These are phyloP conservation scores for Yamadazyma conglobata DNA, from an alignment of 1,139 yeast species.

Conservation along the genomic window DNA sequence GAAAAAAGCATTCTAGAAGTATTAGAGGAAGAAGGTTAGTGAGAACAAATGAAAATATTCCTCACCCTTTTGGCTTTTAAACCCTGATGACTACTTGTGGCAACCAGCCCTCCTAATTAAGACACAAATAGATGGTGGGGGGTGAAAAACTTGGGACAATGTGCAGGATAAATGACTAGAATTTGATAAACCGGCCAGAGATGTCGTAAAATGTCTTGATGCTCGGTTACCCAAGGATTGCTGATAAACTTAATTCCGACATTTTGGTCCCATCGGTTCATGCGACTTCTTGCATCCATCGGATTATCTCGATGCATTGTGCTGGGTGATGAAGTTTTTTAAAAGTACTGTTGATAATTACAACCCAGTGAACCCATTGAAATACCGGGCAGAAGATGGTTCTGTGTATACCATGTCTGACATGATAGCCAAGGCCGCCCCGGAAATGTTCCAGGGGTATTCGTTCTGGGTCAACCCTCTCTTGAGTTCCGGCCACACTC, in stretches of 20 bases:
- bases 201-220: too few species aligned
- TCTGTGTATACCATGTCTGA: slow-evolving; percentile 16
- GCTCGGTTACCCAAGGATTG: too few species aligned
- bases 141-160: background rate
- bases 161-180: slow-evolving; percentile 6
- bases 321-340: slow-evolving; percentile 4
- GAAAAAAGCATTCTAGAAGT: slow-evolving; percentile 13
- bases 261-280: too few species aligned
- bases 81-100: slow-evolving; percentile 7
- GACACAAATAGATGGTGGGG: too few species aligned
- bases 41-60: background rate
- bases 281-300: too few species aligned
- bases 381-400: slow-evolving; percentile 16
- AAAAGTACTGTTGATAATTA: slow-evolving; percentile 22
- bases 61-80: slow-evolving; percentile 3
- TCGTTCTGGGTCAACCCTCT: slow-evolving; percentile 37
- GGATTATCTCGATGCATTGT: too few species aligned
- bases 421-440: slow-evolving; percentile 24
- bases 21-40: background rate
- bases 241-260: too few species aligned
- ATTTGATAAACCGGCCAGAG: background rate
- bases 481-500: slow-evolving; percentile 41
- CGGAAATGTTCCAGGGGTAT: slow-evolving; percentile 32
- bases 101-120: slow-evolving; percentile 7
- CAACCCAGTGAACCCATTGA: slow-evolving; percentile 26